Base-by-base conservation (phyloP, 257 asterid species). In the Nicotiana attenuata region DNA sequence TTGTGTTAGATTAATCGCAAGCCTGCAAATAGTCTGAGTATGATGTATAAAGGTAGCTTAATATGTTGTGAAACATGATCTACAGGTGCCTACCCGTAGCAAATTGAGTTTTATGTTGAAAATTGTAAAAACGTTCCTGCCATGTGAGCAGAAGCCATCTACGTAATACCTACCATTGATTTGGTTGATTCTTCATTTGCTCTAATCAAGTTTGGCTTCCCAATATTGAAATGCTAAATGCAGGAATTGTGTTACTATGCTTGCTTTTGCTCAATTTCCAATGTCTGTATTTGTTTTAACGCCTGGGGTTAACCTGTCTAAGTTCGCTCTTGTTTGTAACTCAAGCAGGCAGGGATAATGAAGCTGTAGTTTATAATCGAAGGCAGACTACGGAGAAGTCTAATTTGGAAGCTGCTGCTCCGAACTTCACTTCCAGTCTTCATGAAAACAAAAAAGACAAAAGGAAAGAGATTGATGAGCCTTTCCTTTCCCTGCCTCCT, bases 291-390 rank as follows among this genome's bases (percentile, higher is more conserved):
- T 13, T 45, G 38, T 71, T 71, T 33, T 55, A 55, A 47, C 47
- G 20, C 78, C 35, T 71, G 22, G 20, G 20, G 41, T 5, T 47
- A 50, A 50, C 63, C 63, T 75, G 24, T 75, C 63, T 75, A 50
- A 75, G 17, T 50, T 75, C 16, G 87, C 63, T 52, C 78, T 77
- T 61, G 64, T 65, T 64, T 82, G 65, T 78, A 82, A 52, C 76
- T 82, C 84, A 77, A 92, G 94, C 89, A 85, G 83, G 81, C 80
- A 80, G 64, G 82, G 81, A 59, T 61, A 63, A 81, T 67, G 85
- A 82, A 82, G 80, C 67, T 64, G 76, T 81, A 76, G 82, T 81
- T 33, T 67, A 45, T 10, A 45, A 55, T 67, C 73, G 20, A 85
- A 84, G 83, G 76, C 35, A 65, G 41, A 47, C 57, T 24, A 64